Evolutionary conservation across 179 eudicot genomes (phyloP).

Genomic region (Gypsophila paniculata): DNA sequence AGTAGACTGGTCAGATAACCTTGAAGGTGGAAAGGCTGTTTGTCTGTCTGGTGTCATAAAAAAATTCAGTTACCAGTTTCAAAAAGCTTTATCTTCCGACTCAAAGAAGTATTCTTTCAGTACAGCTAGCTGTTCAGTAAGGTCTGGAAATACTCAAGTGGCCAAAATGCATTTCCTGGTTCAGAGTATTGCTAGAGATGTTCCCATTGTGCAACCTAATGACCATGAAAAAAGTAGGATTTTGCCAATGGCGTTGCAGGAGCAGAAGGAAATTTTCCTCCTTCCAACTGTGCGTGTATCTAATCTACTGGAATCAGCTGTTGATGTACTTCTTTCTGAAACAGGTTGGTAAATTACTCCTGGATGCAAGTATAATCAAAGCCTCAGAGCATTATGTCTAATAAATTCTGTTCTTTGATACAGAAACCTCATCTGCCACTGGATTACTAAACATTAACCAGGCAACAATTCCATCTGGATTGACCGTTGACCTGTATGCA

Average conservation of each 20-base stretch:
- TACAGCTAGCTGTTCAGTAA: conserved; percentile 57
- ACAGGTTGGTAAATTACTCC: conserved; percentile 39
- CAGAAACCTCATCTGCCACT: conserved; percentile 48
- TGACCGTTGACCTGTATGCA: conserved; percentile 66
- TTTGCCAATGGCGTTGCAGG: conserved; percentile 62
- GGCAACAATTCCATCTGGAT: conserved; percentile 63
- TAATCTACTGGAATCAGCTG: conserved; percentile 69
- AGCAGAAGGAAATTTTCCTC: conserved; percentile 83
- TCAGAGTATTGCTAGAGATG: conserved; percentile 59
- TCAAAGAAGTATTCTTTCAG: conserved; percentile 59
- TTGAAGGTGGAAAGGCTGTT: conserved; percentile 82
- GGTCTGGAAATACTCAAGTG: conserved; percentile 46
- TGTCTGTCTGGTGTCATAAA: conserved; percentile 78
- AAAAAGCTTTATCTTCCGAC: conserved; percentile 60
- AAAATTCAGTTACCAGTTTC: conserved; percentile 75
- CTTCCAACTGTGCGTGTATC: conserved; percentile 80
- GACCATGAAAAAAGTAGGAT: conserved; percentile 38
- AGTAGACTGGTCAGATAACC: conserved; percentile 78
- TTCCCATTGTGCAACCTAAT: conserved; percentile 66
- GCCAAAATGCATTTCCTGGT: conserved; percentile 68
- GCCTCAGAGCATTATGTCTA: conserved; percentile 3
- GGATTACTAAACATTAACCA: conserved; percentile 43
- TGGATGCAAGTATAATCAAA: background rate
- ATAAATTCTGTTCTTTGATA: conserved; percentile 24
- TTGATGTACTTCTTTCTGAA: conserved; percentile 70